Evolutionary conservation across 352 stramenopile species (phyloP).

Genomic region (Pythium volutum): DNA sequence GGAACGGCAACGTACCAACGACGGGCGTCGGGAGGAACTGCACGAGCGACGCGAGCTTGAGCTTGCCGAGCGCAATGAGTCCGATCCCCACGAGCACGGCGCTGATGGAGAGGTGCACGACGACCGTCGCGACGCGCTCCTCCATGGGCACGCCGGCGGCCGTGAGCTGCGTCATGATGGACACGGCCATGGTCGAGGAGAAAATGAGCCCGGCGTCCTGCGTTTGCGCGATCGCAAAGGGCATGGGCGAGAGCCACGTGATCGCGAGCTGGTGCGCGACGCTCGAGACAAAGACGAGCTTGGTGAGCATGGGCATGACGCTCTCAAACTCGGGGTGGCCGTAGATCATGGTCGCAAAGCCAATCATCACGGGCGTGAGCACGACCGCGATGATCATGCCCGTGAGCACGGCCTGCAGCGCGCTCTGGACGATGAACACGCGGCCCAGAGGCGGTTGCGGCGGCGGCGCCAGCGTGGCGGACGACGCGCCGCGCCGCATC

Average conservation of each 20-base stretch:
- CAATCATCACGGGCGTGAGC: constrained; percentile 63
- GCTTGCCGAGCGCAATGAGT: constrained; percentile 90
- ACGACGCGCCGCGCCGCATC: constrained; percentile 8
- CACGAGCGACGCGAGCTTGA: constrained; percentile 90
- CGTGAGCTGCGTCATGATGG: constrained; percentile 79
- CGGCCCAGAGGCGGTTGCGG: background rate
- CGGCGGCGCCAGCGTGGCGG: background rate
- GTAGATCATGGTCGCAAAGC: constrained; percentile 96
- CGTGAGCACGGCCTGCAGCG: constrained; percentile 68
- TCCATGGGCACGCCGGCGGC: constrained; percentile 41
- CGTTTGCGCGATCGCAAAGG: constrained; percentile 95
- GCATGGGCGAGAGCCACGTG: constrained; percentile 85
- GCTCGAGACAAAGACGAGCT: constrained; percentile 93
- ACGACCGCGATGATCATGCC: constrained; percentile 87
- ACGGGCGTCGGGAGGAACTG: constrained; percentile 95
- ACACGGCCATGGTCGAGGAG: constrained; percentile 90
- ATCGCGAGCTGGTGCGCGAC: constrained; percentile 95
- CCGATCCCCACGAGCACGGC: constrained; percentile 90
- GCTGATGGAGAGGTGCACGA: constrained; percentile 90
- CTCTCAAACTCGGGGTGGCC: constrained; percentile 52
- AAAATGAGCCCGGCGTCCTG: constrained; percentile 97
- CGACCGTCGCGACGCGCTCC: constrained; percentile 86
- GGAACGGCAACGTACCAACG: constrained; percentile 49
- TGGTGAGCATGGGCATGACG: constrained; percentile 68
- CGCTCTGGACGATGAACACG: constrained; percentile 37